phyloP scores from a whole-genome alignment of 2,329 filamentous ascomycete species.

The Fusarium sp. region DNA sequence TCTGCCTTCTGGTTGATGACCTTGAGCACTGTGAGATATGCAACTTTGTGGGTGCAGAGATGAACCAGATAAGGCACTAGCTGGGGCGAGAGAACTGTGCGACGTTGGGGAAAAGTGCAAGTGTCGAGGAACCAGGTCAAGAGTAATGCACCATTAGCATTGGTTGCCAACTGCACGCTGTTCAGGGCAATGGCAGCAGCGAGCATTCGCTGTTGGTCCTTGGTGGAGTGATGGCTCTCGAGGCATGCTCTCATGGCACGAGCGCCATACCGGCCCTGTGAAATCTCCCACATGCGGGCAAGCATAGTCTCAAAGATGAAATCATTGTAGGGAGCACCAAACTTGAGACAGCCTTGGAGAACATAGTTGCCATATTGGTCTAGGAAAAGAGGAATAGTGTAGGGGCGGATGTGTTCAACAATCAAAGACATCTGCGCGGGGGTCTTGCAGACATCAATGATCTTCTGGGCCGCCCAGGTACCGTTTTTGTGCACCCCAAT shows the following conservation, averaged over 20 bases:
- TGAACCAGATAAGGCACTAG: conserved; percentile 94
- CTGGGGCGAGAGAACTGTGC: conserved; percentile 89
- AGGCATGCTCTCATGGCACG: conserved; percentile 96
- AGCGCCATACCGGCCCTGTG: conserved; percentile 92
- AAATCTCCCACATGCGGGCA: conserved; percentile 89
- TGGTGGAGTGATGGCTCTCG: conserved; percentile 93
- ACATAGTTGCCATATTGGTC: conserved; percentile 99
- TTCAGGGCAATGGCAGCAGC: conserved; percentile 95
- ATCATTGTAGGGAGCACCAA: conserved; percentile 87
- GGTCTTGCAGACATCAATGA: conserved; percentile 94
- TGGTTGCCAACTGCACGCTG: conserved; percentile 95
- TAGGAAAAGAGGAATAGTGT: conserved; percentile 90
- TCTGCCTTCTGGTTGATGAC: conserved; percentile 98
- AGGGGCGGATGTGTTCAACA: conserved; percentile 83
- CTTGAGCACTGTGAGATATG: conserved; percentile 95
- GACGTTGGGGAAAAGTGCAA: conserved; percentile 91
- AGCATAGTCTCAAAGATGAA: conserved; percentile 99
- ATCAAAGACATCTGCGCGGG: conserved; percentile 84
- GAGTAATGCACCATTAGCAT: conserved; percentile 91
- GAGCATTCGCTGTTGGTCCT: conserved; percentile 94
- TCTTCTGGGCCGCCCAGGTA: conserved; percentile 99
- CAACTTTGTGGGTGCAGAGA: conserved; percentile 97
- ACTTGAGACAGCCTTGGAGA: conserved; percentile 93
- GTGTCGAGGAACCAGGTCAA: conserved; percentile 99
- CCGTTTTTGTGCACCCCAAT: conserved; percentile 99